These are phyloP conservation scores for Plantago ovata DNA, from an alignment of 257 asterid genomes.

Conservation along the genomic window DNA sequence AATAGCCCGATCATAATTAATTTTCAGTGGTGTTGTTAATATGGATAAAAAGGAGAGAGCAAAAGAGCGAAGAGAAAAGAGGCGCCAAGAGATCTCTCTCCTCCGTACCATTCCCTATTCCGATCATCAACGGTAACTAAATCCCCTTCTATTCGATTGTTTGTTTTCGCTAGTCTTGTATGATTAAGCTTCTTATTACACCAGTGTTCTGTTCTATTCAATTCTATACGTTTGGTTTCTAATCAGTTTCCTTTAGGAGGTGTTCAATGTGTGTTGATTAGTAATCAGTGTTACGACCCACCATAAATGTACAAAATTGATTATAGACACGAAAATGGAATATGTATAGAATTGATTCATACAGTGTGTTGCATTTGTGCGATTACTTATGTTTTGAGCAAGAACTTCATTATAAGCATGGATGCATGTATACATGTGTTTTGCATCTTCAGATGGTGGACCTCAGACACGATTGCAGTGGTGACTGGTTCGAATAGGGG, in stretches of 20 bases:
- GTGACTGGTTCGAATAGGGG: conserved; percentile 98
- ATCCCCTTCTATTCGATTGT: too few species aligned
- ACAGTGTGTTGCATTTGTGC: too few species aligned
- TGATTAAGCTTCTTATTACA: too few species aligned
- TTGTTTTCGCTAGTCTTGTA: too few species aligned
- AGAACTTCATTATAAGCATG: neutral
- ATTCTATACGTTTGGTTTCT: too few species aligned
- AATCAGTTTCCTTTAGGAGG: too few species aligned
- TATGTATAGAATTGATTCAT: too few species aligned
- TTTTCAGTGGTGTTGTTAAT: neutral
- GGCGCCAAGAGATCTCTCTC: conserved; percentile 92
- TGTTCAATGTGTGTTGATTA: too few species aligned
- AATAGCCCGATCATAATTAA: neutral
- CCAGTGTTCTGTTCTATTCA: too few species aligned
- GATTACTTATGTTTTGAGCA: neutral
- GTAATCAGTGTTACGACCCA: too few species aligned
- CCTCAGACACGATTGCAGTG: conserved; percentile 65
- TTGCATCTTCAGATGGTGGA: conserved; percentile 78
- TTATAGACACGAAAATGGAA: too few species aligned
- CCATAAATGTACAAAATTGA: too few species aligned
- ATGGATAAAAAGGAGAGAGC: conserved; percentile 80
- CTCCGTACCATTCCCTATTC: conserved; percentile 94
- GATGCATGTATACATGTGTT: neutral
- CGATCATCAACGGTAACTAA: conserved; percentile 74
- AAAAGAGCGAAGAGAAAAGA: conserved; percentile 76